These are phyloP conservation scores for Parmelia sp. DNA, from an alignment of 495 filamentous ascomycete species.

Conservation along the genomic window DNA sequence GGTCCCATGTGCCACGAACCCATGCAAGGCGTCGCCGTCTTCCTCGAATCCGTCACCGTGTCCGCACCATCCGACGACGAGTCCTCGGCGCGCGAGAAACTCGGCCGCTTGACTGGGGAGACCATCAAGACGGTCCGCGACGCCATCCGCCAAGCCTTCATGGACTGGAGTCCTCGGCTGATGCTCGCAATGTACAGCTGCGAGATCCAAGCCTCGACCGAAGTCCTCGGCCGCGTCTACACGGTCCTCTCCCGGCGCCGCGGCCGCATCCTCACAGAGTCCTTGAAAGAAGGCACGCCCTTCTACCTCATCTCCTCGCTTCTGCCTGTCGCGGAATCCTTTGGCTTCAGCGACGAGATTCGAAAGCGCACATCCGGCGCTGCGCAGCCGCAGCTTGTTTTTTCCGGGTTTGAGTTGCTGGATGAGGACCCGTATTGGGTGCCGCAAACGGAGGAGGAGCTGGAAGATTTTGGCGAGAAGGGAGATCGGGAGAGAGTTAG, in stretches of 20 bases:
- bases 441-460: constrained; percentile 89
- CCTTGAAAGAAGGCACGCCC: constrained; percentile 89
- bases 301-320: constrained; percentile 89
- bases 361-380: constrained; percentile 86
- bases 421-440: constrained; percentile 97
- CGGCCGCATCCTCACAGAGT: constrained; percentile 80
- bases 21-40: constrained; percentile 86
- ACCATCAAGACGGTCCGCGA: constrained; percentile 81
- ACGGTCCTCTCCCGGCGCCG: constrained; percentile 85
- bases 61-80: constrained; percentile 48
- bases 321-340: constrained; percentile 87
- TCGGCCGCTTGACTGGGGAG: constrained; percentile 84
- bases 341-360: constrained; percentile 94
- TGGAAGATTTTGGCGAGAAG: constrained; percentile 91
- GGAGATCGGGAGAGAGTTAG: constrained; percentile 93
- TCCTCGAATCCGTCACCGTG: constrained; percentile 73
- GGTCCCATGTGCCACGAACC: constrained; percentile 92
- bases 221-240: constrained; percentile 93
- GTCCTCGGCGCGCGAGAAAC: constrained; percentile 50
- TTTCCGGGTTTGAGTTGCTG: constrained; percentile 82
- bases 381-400: constrained; percentile 87
- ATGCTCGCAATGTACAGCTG: constrained; percentile 98
- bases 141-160: constrained; percentile 78
- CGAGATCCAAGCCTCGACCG: constrained; percentile 92
- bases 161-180: constrained; percentile 91